Evolutionary conservation across 2,329 filamentous ascomycete species (phyloP), one percentile per base, ranked within the genome.

Genomic region (Penicillium sp.): DNA sequence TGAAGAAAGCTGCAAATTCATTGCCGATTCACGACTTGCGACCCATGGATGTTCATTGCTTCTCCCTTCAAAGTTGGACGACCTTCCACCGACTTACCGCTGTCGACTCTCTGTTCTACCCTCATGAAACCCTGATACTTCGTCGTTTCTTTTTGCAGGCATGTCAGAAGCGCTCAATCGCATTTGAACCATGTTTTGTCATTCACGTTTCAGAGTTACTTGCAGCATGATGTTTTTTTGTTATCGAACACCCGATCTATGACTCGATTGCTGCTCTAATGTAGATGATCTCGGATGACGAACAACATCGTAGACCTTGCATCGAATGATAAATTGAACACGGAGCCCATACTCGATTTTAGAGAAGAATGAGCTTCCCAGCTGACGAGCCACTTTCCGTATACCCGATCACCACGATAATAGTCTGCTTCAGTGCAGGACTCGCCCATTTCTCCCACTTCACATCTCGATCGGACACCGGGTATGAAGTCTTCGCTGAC

Each of bases 401-500:
- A 6, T 46, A 45, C 29, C 59, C 63, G 39, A 51, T 58, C 10
- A 66, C 43, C 16, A 63, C 21, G 6, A 67, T 49, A 44, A 65
- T 66, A 12, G 61, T 65, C 34, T 68, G 62, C 3, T 46, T 54
- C 7, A 65, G 41, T 43, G 64, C 54, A 50, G 65, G 64, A 34
- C 64, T 66, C 6, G 56, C 44, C 65, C 65, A 68, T 31, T 55
- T 54, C 16, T 61, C 45, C 65, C 65, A 68, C 15, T 33, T 50
- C 24, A 38, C 42, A 21, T 65, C 65, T 54, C 65, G 57, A n/a
- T 61, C 51, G n/a, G 63, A 63, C 8, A 39, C 45, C 15, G 59
- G 54, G 47, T 65, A 65, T 21, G 53, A 58, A 8, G 56, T 45
- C 9, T 24, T 36, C 10, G 60, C 26, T 38, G 33, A 58, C 65